These are phyloP conservation scores for Daldinia sp. DNA, from an alignment of 2,329 filamentous ascomycete species.

Conservation along the genomic window DNA sequence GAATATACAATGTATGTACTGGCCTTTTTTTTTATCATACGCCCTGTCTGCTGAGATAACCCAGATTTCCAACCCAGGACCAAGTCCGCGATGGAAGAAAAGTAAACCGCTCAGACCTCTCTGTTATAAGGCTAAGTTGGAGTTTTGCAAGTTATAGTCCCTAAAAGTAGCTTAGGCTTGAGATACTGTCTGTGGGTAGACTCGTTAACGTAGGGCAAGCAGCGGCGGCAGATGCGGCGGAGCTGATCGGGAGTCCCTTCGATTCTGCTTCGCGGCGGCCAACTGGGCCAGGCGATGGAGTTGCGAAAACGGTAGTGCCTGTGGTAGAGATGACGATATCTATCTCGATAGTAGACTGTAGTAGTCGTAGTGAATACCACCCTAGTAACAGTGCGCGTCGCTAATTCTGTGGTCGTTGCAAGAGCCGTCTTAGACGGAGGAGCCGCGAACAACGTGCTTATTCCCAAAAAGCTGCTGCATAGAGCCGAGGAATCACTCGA, in stretches of 20 bases:
- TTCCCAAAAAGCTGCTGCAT: neutral
- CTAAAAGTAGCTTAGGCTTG: neutral
- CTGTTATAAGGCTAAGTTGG: neutral
- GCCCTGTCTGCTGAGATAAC: neutral
- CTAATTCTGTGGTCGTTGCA: neutral
- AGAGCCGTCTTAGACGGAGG: neutral
- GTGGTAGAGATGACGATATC: slow-evolving; percentile 4
- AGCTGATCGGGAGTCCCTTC: neutral
- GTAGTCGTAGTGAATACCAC: slow-evolving; percentile 5
- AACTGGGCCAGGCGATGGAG: neutral
- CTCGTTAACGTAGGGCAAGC: neutral
- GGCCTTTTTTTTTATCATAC: neutral
- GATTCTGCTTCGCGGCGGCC: neutral
- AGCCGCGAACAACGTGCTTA: neutral
- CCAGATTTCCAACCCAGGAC: neutral
- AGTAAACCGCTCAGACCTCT: neutral
- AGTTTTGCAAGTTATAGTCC: neutral
- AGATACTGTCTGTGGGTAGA: neutral
- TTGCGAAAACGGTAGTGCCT: neutral
- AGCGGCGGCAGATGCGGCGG: neutral
- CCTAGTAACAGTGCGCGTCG: slow-evolving; percentile 4
- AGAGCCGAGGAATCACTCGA: neutral
- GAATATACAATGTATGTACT: neutral
- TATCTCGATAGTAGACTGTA: slow-evolving; percentile 4
- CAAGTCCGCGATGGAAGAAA: neutral